Evolutionary conservation across 352 stramenopile species (phyloP).

Genomic region (Phytophthora idaei): DNA sequence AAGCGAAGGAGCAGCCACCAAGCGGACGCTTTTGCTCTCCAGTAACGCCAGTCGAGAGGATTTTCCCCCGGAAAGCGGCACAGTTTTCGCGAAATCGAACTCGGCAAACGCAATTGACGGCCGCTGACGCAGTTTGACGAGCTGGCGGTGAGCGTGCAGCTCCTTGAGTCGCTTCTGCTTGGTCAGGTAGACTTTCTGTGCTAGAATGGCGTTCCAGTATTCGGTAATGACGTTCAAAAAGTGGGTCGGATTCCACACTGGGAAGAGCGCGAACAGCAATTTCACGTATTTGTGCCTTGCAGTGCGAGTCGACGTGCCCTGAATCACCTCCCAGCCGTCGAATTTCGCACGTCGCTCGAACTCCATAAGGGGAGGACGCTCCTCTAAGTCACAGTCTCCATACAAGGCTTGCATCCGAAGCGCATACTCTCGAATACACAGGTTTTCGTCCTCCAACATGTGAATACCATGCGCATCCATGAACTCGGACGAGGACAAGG

Average conservation of each 20-base stretch:
- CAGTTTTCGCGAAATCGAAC: conserved; percentile 67
- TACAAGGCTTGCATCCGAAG: conserved; percentile 78
- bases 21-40: conserved; percentile 52
- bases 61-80: conserved; percentile 46
- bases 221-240: conserved; percentile 56
- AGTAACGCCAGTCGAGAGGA: conserved; percentile 63
- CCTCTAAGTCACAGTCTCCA: conserved; percentile 67
- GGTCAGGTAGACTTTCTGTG: conserved; percentile 30
- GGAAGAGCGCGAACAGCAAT: conserved; percentile 74
- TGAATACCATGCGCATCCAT: conserved; percentile 53
- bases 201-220: conserved; percentile 34
- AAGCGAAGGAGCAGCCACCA: conserved; percentile 54
- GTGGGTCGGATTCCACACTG: conserved; percentile 65
- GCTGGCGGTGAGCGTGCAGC: conserved; percentile 26
- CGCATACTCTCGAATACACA: conserved; percentile 78
- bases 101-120: conserved; percentile 53
- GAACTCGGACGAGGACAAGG: conserved; percentile 55
- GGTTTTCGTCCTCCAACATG: conserved; percentile 59
- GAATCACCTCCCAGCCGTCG: conserved; percentile 71
- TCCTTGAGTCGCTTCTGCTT: conserved; percentile 38
- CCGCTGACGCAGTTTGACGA: conserved; percentile 34
- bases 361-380: conserved; percentile 65
- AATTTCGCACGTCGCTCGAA: conserved; percentile 80
- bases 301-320: conserved; percentile 44
- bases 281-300: conserved; percentile 85